These are phyloP conservation scores for Asterionellopsis glacialis DNA, from an alignment of 108 stramenopile genomes.

Conservation along the genomic window DNA sequence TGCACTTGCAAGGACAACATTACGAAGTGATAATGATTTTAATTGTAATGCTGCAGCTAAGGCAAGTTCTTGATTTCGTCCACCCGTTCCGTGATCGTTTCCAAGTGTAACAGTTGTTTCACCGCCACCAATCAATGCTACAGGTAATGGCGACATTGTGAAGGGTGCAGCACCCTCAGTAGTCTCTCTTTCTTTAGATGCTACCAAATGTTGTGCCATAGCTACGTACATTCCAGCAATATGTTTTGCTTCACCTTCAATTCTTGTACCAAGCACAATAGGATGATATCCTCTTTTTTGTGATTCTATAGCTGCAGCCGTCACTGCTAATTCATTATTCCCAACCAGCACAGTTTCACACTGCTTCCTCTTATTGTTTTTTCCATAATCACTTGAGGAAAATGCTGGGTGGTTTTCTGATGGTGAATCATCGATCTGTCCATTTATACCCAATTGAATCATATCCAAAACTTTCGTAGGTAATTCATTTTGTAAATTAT, in stretches of 20 bases:
- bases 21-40: slow-evolving; percentile 43
- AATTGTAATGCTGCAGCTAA: slow-evolving; percentile 61
- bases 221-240: slow-evolving; percentile 59
- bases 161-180: slow-evolving; percentile 3
- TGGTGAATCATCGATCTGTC: slow-evolving; percentile 43
- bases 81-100: slow-evolving; percentile 61
- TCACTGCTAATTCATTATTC: slow-evolving; percentile 70
- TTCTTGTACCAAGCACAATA: slow-evolving; percentile 64
- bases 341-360: slow-evolving; percentile 65
- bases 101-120: slow-evolving; percentile 83
- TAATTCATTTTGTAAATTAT: slow-evolving; percentile 30
- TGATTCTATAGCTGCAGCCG: slow-evolving; percentile 64
- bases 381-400: slow-evolving; percentile 7
- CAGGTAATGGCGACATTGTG: slow-evolving; percentile 41
- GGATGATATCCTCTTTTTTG: slow-evolving; percentile 66
- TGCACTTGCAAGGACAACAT: slow-evolving; percentile 66
- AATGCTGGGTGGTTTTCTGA: slow-evolving; percentile 45
- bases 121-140: slow-evolving; percentile 77
- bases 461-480: slow-evolving; percentile 22
- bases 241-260: slow-evolving; percentile 75
- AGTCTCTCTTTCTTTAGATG: not conserved
- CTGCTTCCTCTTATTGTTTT: slow-evolving; percentile 9
- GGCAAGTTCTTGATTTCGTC: slow-evolving; percentile 87
- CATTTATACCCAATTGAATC: slow-evolving; percentile 25
- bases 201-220: slow-evolving; percentile 61